These are phyloP conservation scores for Volvox reticuliferus DNA, from an alignment of 139 green algal species.

Conservation along the genomic window DNA sequence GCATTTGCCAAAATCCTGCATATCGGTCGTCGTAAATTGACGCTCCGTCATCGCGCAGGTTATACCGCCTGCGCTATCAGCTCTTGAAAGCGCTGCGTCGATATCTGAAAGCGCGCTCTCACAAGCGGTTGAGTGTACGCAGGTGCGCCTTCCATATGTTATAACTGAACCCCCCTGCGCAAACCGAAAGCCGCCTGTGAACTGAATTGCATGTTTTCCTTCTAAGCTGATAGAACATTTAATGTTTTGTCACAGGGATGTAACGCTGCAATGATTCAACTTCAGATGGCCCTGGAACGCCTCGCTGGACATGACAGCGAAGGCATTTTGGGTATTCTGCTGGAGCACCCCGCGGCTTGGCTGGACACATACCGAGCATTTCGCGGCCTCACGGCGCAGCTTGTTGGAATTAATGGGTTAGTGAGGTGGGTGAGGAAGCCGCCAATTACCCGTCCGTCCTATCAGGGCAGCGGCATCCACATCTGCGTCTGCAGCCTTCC, in stretches of 20 bases:
- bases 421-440: neutral
- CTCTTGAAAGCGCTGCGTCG: neutral
- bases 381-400: conserved; percentile 19
- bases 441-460: too few relatives aligned
- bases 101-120: neutral
- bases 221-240: neutral
- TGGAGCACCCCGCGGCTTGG: conserved; percentile 29
- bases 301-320: neutral
- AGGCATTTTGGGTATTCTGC: conserved; percentile 9
- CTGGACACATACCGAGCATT: conserved; percentile 31
- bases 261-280: neutral
- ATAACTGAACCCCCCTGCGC: neutral
- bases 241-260: neutral
- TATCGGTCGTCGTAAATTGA: neutral
- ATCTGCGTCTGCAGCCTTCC: too few relatives aligned
- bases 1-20: neutral
- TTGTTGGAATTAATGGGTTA: neutral
- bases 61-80: neutral
- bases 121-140: conserved; percentile 3
- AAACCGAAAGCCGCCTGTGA: neutral
- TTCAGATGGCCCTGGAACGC: neutral
- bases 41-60: neutral
- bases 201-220: neutral
- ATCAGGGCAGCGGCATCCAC: too few relatives aligned
- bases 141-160: neutral